These are phyloP conservation scores for Skeletonema tropicum DNA, from an alignment of 108 stramenopile genomes.

Conservation along the genomic window DNA sequence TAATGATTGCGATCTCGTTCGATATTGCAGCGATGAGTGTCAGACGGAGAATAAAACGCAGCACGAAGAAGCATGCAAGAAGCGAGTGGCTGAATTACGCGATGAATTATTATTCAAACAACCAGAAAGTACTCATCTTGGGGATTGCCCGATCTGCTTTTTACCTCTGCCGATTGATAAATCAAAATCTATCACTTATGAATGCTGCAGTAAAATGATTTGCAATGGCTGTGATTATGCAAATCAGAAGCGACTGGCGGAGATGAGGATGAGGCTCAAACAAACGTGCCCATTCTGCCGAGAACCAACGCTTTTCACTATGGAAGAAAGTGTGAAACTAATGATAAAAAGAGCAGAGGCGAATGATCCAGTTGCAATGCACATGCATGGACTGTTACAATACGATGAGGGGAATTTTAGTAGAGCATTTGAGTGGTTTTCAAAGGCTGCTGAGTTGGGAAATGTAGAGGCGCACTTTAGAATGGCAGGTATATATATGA, in stretches of 20 bases:
- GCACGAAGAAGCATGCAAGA: background rate
- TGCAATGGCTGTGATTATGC: background rate
- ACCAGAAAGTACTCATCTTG: background rate
- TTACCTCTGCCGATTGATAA: background rate
- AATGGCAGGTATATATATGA: background rate
- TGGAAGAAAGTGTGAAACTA: background rate
- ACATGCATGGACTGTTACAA: background rate
- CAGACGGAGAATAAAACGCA: no score
- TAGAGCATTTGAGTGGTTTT: background rate
- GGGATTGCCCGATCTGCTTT: background rate
- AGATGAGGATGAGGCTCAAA: background rate
- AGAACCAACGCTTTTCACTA: background rate
- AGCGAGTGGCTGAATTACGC: background rate
- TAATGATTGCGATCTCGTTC: no score
- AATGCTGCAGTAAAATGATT: background rate
- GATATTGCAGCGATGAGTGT: no score
- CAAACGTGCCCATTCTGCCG: background rate
- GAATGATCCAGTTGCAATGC: background rate
- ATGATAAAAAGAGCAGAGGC: slow-evolving; percentile 1
- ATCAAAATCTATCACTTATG: background rate
- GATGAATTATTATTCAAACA: background rate
- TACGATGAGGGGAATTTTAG: background rate
- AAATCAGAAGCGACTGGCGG: background rate
- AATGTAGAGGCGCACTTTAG: background rate
- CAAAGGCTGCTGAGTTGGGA: slow-evolving; percentile 1